Percentiles rank a stretch among this genome's conserved stretches.
These are phyloP conservation scores for Ceratocystiopsis sp. DNA, from an alignment of 2,329 filamentous ascomycete species.

Conservation along the genomic window DNA sequence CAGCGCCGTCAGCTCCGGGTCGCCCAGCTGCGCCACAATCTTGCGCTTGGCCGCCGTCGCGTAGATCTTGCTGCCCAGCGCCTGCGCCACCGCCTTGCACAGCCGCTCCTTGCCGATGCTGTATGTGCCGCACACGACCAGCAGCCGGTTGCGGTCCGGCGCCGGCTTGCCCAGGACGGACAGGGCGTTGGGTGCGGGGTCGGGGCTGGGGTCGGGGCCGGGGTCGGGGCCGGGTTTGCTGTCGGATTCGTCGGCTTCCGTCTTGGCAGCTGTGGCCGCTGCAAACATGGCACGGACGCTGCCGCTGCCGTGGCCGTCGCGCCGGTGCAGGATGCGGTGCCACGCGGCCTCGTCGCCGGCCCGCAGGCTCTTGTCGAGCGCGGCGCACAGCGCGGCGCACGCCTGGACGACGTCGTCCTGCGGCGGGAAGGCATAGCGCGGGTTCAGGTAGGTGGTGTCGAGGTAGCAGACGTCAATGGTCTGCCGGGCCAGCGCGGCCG, in stretches of 20 bases:
- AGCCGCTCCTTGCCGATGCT: constrained; percentile 96
- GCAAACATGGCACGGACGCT: constrained; percentile 36
- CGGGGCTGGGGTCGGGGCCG: constrained; percentile 13
- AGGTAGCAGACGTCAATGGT: constrained; percentile 92
- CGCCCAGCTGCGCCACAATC: constrained; percentile 71
- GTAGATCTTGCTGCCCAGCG: constrained; percentile 76
- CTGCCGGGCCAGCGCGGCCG: constrained; percentile 40
- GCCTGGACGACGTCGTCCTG: constrained; percentile 77
- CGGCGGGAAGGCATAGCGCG: constrained; percentile 83
- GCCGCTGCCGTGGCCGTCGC: constrained; percentile 11
- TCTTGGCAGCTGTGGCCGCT: too few species aligned
- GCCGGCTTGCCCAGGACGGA: constrained; percentile 9
- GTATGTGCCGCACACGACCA: constrained; percentile 92
- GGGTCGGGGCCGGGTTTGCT: constrained; percentile 12
- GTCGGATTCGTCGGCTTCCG: constrained; percentile 12
- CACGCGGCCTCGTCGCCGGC: constrained; percentile 27
- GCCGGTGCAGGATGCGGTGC: constrained; percentile 23
- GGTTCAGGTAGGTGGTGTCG: constrained; percentile 92
- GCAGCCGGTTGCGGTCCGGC: constrained; percentile 36
- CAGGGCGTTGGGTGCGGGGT: constrained; percentile 13
- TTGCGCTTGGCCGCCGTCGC: constrained; percentile 68
- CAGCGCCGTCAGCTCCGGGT: constrained; percentile 59
- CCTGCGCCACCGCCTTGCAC: constrained; percentile 78
- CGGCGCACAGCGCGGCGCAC: constrained; percentile 73
- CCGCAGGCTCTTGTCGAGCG: constrained; percentile 18